Percentiles rank a stretch among this genome's conserved stretches.
Evolutionary conservation across 1,139 yeast species (phyloP).

Genomic region (Blastobotrys malaysiensis): DNA sequence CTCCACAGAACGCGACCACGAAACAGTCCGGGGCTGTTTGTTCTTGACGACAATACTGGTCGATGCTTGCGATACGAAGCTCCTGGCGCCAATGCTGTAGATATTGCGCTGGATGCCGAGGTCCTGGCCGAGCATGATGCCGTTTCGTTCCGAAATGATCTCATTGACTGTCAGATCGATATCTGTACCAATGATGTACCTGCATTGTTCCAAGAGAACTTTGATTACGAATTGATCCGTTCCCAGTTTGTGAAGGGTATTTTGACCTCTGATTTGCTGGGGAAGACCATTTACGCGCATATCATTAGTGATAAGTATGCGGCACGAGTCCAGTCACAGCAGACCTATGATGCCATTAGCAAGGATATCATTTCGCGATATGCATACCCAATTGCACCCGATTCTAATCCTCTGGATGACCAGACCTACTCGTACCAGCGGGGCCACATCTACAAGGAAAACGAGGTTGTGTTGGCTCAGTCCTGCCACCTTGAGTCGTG

Average conservation of each 20-base stretch:
- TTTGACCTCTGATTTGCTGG: constrained; percentile 80
- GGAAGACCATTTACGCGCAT: constrained; percentile 86
- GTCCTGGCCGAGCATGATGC: constrained; percentile 74
- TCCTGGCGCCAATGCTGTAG: constrained; percentile 20
- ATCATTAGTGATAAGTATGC: constrained; percentile 74
- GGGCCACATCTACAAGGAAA: constrained; percentile 78
- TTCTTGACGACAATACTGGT: constrained; percentile 64
- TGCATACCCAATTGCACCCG: constrained; percentile 90
- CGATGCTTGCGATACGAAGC: constrained; percentile 82
- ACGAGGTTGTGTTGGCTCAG: constrained; percentile 81
- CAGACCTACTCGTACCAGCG: constrained; percentile 75
- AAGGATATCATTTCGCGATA: constrained; percentile 88
- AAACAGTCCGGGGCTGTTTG: constrained; percentile 76
- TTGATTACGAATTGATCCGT: constrained; percentile 85
- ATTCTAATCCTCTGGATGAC: constrained; percentile 63
- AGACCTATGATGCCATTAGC: constrained; percentile 86
- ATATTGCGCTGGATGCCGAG: constrained; percentile 78
- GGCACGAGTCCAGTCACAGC: constrained; percentile 90
- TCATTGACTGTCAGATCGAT: constrained; percentile 94
- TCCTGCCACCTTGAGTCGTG: constrained; percentile 76
- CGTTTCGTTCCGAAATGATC: constrained; percentile 76
- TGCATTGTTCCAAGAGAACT: constrained; percentile 90
- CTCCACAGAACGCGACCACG: constrained; percentile 67
- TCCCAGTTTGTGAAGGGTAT: constrained; percentile 88
- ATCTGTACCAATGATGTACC: constrained; percentile 95